Conservation (phyloP, 164 flowering plant species). For the Akebia trifoliata region DNA sequence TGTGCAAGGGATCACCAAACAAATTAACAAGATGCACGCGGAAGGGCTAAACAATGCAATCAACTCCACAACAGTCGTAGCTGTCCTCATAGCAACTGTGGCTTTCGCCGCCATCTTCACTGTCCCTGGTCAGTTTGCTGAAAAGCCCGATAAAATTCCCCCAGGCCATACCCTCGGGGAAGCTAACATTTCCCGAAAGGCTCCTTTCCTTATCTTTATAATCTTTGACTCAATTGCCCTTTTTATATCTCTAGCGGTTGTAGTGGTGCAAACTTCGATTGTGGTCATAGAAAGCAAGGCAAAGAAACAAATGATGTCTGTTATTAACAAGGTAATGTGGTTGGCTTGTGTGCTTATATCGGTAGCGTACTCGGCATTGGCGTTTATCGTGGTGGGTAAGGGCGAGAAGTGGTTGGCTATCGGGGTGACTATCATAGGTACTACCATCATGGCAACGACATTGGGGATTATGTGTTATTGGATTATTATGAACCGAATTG, state of each 20-base stretch:
- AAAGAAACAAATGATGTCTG: conserved; percentile 84
- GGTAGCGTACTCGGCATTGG: conserved; percentile 63
- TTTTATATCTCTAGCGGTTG: conserved; percentile 56
- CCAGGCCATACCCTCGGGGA: conserved; percentile 56
- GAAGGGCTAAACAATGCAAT: conserved; percentile 95
- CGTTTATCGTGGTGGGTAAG: conserved; percentile 70
- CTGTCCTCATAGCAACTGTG: conserved; percentile 88
- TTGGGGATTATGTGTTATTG: conserved; percentile 77
- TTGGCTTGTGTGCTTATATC: conserved; percentile 76
- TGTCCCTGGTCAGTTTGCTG: conserved; percentile 77
- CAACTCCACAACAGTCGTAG: conserved; percentile 90
- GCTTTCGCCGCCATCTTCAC: conserved; percentile 93
- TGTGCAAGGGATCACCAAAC: conserved; percentile 80
- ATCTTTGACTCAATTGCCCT: conserved; percentile 85
- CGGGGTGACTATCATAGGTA: conserved; percentile 62
- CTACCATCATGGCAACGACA: conserved; percentile 61
- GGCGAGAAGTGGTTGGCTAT: conserved; percentile 64
- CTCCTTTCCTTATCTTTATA: conserved; percentile 62
- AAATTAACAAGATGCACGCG: conserved; percentile 67
- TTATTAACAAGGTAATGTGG: conserved; percentile 97
- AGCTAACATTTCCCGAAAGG: conserved; percentile 56
- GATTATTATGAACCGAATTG: conserved; percentile 67
- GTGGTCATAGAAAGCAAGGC: conserved; percentile 87
- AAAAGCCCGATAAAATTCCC: conserved; percentile 42
- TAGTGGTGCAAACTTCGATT: conserved; percentile 81